Base-by-base conservation (phyloP, 169 alveolate genomes). In the Babesia sp. region DNA sequence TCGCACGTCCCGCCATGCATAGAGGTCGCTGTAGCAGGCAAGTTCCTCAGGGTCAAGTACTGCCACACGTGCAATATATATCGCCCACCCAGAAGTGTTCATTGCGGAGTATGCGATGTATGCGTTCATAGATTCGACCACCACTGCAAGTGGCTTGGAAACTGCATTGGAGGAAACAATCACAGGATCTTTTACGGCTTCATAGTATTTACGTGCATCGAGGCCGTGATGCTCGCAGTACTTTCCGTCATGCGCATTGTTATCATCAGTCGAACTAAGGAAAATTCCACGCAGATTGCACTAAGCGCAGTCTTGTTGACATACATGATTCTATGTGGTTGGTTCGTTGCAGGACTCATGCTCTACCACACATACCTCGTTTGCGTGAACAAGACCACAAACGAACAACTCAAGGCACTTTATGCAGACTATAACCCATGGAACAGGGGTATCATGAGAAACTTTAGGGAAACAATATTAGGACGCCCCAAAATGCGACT, bases 101-200 rank as follows among this genome's bases (percentile, higher is more conserved):
- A 94, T 73, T 94, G 98, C 51, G 92, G 95, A 28, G 84, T 87
- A 45, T 94, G 98, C 84, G 94, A 94, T 66, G 92, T 91, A 50
- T 94, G 98, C 68, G 96, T 94, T 31, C 93, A 92, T 61, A 92
- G 92, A 75, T 94, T 93, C 78, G 98, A 94, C 78, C 98, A 94
- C 71, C 98, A 94, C 70, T 94, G 98, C 71, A 95, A 95, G 42
- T 94, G 98, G 97, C 83, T 94, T 24, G 96, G 97, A 22, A 90
- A 90, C 31, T 94, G 98, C 71, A 87, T 92, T 6, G 98, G 96
- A n/a, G 90, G 91, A 61, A 85, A 94, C 77, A 94, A 94, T 75
- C 93, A 94, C 83, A 81, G 83, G 81, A 75, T 57, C 61, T 87
- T 87, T 53, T 82, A 73, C 84, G 78, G 72, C 37, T 83, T 89